phyloP scores from a whole-genome alignment of 139 green algal species.

The Chlorella sp. region DNA sequence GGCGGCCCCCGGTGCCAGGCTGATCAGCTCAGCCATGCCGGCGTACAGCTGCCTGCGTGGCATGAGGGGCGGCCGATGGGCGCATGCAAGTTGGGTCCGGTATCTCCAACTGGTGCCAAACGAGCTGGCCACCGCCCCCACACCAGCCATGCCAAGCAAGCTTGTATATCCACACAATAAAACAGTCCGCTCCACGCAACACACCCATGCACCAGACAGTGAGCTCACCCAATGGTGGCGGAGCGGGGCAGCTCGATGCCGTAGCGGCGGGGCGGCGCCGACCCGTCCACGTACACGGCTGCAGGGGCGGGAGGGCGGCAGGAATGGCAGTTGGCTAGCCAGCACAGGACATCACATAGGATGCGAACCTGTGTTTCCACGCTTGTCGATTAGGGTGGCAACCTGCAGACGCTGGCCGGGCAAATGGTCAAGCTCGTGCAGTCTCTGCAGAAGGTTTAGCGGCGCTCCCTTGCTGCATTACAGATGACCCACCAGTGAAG shows the following conservation, averaged over 20 bases:
- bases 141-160: no score
- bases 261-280: slow-evolving; percentile 4
- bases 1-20: not conserved
- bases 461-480: no score
- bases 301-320: not conserved
- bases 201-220: no score
- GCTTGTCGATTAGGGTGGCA: not conserved
- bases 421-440: no score
- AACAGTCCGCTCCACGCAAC: no score
- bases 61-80: not conserved
- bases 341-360: no score
- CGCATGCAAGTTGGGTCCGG: no score
- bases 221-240: slow-evolving; percentile 26
- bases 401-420: not conserved
- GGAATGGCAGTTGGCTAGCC: not conserved
- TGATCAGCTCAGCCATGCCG: not conserved
- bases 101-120: no score
- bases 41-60: slow-evolving; percentile 29
- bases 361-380: not conserved
- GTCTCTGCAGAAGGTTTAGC: no score
- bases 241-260: slow-evolving; percentile 20
- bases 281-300: slow-evolving; percentile 25
- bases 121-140: no score
- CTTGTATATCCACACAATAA: no score
- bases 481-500: slow-evolving; percentile 54